Conservation (phyloP, 2,329 filamentous ascomycete species). For the Phyllosticta capitalensis region DNA sequence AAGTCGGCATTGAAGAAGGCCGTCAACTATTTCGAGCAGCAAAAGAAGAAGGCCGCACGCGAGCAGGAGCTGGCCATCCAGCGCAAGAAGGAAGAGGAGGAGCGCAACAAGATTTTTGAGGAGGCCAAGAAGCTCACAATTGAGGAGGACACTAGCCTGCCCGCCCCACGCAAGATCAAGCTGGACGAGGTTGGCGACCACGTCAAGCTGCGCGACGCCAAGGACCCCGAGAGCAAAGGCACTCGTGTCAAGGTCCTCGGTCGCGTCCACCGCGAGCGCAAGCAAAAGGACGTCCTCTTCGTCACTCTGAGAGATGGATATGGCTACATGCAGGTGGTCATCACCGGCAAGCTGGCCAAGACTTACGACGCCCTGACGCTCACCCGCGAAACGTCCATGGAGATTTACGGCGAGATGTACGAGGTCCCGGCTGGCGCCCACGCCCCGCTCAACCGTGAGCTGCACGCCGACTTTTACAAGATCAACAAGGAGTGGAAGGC, state of each 20-base stretch:
- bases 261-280: slow-evolving; percentile 69
- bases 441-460: slow-evolving; percentile 75
- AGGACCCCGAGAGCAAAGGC: slow-evolving; percentile 48
- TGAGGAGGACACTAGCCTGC: slow-evolving; percentile 61
- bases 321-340: slow-evolving; percentile 73
- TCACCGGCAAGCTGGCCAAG: slow-evolving; percentile 73
- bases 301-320: slow-evolving; percentile 80
- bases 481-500: slow-evolving; percentile 59
- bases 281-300: slow-evolving; percentile 79
- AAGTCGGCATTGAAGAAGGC: slow-evolving; percentile 85
- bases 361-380: slow-evolving; percentile 86
- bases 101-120: slow-evolving; percentile 62
- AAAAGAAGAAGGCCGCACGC: slow-evolving; percentile 78
- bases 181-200: slow-evolving; percentile 58
- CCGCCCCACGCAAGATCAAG: slow-evolving; percentile 64
- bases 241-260: slow-evolving; percentile 72
- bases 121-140: slow-evolving; percentile 71
- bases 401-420: slow-evolving; percentile 73
- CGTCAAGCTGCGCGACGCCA: slow-evolving; percentile 44
- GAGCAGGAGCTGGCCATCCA: slow-evolving; percentile 63
- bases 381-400: slow-evolving; percentile 78
- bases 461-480: slow-evolving; percentile 83
- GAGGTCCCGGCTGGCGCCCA: slow-evolving; percentile 68
- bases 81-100: slow-evolving; percentile 63
- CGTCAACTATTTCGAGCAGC: slow-evolving; percentile 59